These are phyloP conservation scores for Mortierella hygrophila DNA, from an alignment of 192 early-diverging fungal genomes.

Conservation along the genomic window DNA sequence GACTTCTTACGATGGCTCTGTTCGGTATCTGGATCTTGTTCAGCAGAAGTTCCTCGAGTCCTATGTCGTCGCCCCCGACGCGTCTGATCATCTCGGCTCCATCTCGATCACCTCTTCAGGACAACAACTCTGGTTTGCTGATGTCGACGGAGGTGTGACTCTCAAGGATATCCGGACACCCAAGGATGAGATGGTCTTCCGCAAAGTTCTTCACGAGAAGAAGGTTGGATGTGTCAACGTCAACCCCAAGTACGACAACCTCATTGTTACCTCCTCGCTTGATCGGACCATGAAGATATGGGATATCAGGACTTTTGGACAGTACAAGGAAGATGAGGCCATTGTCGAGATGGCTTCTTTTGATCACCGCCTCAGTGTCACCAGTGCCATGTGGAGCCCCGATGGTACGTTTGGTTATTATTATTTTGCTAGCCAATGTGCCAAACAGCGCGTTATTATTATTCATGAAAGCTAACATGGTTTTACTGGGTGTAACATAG, in stretches of 20 bases:
- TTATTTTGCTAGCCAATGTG: neutral
- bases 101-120: constrained; percentile 58
- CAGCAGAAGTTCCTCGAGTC: constrained; percentile 63
- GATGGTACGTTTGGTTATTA: constrained; percentile 45
- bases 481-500: constrained; percentile 7
- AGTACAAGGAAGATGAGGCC: constrained; percentile 30
- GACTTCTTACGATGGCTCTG: constrained; percentile 71
- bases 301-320: constrained; percentile 67
- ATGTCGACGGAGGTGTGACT: constrained; percentile 63
- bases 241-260: constrained; percentile 63
- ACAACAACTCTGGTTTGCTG: constrained; percentile 67
- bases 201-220: constrained; percentile 59
- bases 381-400: constrained; percentile 77
- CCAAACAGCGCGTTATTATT: neutral
- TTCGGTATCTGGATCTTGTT: constrained; percentile 72
- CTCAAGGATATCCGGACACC: constrained; percentile 65
- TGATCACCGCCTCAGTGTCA: constrained; percentile 67
- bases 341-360: constrained; percentile 53
- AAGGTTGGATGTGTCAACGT: constrained; percentile 74
- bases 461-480: too few species aligned
- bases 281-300: constrained; percentile 73
- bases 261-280: constrained; percentile 63
- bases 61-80: constrained; percentile 55
- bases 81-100: constrained; percentile 52
- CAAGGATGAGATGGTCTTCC: constrained; percentile 41